Evolutionary conservation across 106 monocot species (phyloP).

Genomic region (Allium sativum): DNA sequence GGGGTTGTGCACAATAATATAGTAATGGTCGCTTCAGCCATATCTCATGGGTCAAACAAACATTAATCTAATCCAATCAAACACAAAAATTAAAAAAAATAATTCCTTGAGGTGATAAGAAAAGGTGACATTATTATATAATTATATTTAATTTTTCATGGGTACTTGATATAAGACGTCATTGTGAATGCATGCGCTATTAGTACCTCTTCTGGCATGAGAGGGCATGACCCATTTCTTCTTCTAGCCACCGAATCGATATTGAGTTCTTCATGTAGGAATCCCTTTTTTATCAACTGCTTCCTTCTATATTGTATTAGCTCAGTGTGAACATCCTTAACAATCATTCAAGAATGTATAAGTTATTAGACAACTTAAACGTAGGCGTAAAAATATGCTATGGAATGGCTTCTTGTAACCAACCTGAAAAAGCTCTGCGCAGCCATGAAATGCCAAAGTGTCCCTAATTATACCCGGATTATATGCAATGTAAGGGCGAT

Average conservation of each 20-base stretch:
- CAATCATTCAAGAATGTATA: neutral
- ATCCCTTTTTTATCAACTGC: constrained; percentile 66
- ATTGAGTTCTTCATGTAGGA: constrained; percentile 46
- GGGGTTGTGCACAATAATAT: too few relatives aligned
- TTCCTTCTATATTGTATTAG: constrained; percentile 73
- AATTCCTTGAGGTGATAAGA: neutral
- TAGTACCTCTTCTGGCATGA: constrained; percentile 93
- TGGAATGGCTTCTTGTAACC: neutral
- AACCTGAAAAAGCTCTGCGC: constrained; percentile 96
- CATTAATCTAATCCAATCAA: neutral
- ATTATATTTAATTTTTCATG: neutral
- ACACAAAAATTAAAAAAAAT: neutral
- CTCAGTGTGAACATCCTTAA: constrained; percentile 82
- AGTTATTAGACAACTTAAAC: too few relatives aligned
- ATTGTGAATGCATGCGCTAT: neutral
- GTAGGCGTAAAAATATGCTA: too few relatives aligned
- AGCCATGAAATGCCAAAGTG: constrained; percentile 79
- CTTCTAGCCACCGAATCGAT: constrained; percentile 61
- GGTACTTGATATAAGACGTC: neutral
- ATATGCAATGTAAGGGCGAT: constrained; percentile 63
- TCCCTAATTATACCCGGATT: constrained; percentile 74
- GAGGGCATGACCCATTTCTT: constrained; percentile 71
- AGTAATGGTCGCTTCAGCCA: too few relatives aligned
- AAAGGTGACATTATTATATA: neutral
- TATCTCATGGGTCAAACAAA: too few relatives aligned